Evolutionary conservation across 176 grass and related monocot species (phyloP).

Genomic region (Oryza longistaminata): DNA sequence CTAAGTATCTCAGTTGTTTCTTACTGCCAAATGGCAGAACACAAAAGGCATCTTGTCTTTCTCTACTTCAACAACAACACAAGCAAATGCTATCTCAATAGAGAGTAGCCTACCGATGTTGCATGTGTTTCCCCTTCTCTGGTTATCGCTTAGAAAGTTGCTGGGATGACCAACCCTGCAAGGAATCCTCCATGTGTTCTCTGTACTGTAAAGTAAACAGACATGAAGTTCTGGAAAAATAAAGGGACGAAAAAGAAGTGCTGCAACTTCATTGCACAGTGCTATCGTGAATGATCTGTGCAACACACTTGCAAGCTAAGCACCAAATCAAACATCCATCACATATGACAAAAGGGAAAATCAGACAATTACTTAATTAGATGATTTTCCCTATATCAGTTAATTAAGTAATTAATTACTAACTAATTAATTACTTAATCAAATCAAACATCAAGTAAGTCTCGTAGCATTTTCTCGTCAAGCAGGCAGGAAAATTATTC

Average conservation of each 20-base stretch:
- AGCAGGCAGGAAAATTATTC: no score
- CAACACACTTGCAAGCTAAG: background rate
- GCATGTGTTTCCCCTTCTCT: background rate
- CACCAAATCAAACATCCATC: slow-evolving; percentile 1
- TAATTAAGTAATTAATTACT: no score
- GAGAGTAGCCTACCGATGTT: background rate
- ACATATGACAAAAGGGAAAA: background rate
- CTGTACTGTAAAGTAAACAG: slow-evolving; percentile 24
- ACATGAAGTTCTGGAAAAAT: background rate
- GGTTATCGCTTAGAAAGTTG: background rate
- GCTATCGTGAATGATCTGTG: background rate
- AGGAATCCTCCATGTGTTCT: slow-evolving; percentile 25
- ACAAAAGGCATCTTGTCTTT: background rate
- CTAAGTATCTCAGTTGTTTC: background rate
- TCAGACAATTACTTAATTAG: no score
- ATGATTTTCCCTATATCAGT: no score
- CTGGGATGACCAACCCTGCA: slow-evolving; percentile 25
- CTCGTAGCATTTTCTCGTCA: no score
- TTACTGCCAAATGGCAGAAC: background rate
- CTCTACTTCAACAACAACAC: background rate
- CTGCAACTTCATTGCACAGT: background rate
- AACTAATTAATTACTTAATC: no score
- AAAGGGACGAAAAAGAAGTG: background rate
- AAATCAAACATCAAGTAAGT: no score
- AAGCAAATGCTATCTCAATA: background rate